Evolutionary conservation across 306 rosid genomes (phyloP).

Genomic region (Medicago arabica): DNA sequence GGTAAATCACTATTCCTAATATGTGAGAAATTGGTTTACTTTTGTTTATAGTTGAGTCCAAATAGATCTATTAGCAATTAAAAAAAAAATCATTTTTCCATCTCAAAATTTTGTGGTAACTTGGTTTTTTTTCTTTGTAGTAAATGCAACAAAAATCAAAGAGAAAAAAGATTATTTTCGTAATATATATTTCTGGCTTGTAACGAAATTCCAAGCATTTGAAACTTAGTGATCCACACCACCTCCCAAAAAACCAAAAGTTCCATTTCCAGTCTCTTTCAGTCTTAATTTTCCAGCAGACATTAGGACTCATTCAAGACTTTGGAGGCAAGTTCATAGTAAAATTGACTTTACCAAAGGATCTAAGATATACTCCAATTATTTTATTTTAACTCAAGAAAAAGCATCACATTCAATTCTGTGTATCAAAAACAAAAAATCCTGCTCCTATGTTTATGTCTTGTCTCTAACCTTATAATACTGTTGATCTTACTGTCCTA

Average conservation of each 20-base stretch:
- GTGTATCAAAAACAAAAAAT: slow-evolving; percentile 44
- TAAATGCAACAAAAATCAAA: no score
- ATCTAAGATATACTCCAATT: slow-evolving; percentile 34
- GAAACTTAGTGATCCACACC: slow-evolving; percentile 16
- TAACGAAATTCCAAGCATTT: slow-evolving; percentile 6
- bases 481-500: slow-evolving; percentile 45
- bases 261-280: slow-evolving; percentile 42
- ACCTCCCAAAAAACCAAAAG: slow-evolving; percentile 21
- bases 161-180: no score
- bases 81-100: no score
- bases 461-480: slow-evolving; percentile 42
- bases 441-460: slow-evolving; percentile 41
- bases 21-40: no score
- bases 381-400: slow-evolving; percentile 29
- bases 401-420: slow-evolving; percentile 48
- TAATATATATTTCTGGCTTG: neutral
- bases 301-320: slow-evolving; percentile 28
- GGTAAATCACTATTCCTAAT: no score
- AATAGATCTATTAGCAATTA: no score
- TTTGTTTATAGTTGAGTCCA: no score
- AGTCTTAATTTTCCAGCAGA: slow-evolving; percentile 41
- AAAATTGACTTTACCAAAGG: slow-evolving; percentile 46
- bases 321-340: slow-evolving; percentile 31
- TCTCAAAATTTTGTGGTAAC: no score
- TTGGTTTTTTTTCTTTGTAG: no score